phyloP scores from a whole-genome alignment of 192 early-diverging fungal genomes.

The Phlyctochytrium arcticum region DNA sequence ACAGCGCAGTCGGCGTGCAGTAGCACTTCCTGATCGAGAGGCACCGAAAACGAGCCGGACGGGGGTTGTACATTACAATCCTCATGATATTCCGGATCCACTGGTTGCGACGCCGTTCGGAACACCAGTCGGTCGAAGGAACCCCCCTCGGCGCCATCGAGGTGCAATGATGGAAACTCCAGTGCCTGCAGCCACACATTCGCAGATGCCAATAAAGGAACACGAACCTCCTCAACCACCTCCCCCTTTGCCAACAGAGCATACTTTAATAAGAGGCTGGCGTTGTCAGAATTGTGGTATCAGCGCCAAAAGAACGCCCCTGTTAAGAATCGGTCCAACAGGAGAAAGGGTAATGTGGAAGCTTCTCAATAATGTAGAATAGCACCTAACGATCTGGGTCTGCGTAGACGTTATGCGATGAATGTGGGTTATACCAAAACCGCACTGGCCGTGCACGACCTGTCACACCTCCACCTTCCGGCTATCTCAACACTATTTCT shows the following conservation, averaged over 20 bases:
- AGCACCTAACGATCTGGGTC: not conserved
- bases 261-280: slow-evolving; percentile 10
- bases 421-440: slow-evolving; percentile 27
- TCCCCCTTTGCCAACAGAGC: not conserved
- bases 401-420: slow-evolving; percentile 30
- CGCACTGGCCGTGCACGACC: not conserved
- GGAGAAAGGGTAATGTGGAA: slow-evolving; percentile 16
- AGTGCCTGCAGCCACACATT: not conserved
- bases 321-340: slow-evolving; percentile 26
- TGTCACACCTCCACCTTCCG: too few relatives aligned
- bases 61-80: slow-evolving; percentile 15
- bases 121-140: not conserved
- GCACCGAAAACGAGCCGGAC: slow-evolving; percentile 61
- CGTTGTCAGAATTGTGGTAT: slow-evolving; percentile 28
- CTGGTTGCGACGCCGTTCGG: not conserved
- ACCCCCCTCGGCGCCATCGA: not conserved
- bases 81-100: not conserved
- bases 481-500: too few relatives aligned
- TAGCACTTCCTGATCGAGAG: slow-evolving; percentile 67
- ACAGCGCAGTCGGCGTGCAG: slow-evolving; percentile 55
- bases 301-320: slow-evolving; percentile 10
- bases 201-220: not conserved
- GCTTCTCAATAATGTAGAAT: not conserved
- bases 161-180: not conserved
- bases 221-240: not conserved